Evolutionary conservation across 176 grass and related monocot species (phyloP).

Genomic region (Raddia guianensis): DNA sequence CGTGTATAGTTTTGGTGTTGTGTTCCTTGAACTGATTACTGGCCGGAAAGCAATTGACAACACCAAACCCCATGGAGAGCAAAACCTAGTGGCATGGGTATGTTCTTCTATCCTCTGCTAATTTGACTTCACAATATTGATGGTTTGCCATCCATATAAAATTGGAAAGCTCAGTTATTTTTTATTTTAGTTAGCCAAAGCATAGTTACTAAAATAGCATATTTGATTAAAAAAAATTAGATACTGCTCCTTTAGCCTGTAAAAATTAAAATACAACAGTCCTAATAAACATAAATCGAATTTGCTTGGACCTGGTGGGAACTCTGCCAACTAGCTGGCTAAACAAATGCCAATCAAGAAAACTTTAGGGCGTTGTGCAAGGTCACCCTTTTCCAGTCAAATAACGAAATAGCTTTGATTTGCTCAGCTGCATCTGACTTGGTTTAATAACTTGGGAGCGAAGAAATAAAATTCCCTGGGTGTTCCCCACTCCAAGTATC

Average conservation of each 20-base stretch:
- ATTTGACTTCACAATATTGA: constrained; percentile 30
- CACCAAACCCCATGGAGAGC: constrained; percentile 66
- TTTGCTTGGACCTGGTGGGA: background rate
- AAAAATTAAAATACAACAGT: constrained; percentile 27
- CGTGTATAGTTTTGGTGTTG: constrained; percentile 93
- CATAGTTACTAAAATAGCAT: background rate
- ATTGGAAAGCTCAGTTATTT: constrained; percentile 3
- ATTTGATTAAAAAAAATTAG: background rate
- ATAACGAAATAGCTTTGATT: background rate
- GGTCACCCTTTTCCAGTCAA: background rate
- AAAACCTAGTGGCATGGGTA: constrained; percentile 95
- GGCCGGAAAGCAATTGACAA: constrained; percentile 91
- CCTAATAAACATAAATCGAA: constrained; percentile 10
- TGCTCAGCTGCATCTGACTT: background rate
- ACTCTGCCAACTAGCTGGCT: background rate
- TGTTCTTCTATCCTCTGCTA: constrained; percentile 37
- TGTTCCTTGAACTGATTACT: constrained; percentile 91
- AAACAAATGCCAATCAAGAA: constrained; percentile 27
- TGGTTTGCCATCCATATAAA: background rate
- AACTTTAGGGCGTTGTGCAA: background rate
- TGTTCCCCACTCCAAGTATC: background rate
- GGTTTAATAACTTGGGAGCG: background rate
- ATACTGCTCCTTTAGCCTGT: constrained; percentile 20
- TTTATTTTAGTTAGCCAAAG: background rate
- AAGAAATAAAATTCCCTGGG: background rate